Base-by-base conservation (phyloP, 2,329 filamentous ascomycete genomes). In the Cladophialophora psammophila region DNA sequence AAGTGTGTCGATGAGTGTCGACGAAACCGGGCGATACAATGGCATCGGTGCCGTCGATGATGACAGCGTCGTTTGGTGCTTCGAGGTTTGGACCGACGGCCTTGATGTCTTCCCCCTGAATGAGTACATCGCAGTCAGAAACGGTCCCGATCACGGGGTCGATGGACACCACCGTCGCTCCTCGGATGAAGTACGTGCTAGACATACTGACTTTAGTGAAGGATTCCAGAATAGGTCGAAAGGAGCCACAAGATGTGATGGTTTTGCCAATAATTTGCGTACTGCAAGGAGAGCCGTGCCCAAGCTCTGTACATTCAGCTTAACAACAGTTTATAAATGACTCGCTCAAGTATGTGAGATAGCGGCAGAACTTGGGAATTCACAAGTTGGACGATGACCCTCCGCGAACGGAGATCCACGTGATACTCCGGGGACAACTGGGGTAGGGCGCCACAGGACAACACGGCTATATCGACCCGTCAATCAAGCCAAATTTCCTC, bases 1-100 rank as follows among this genome's bases (percentile, higher is more conserved):
- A 84, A 7, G 81, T 71, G 72, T 84, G 82, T 53, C 80, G 72
- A 55, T 79, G 76, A 7, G 76, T 78, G 57, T 78, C 75, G 42
- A 79, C 73, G 62, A 77, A 79, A 0, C 77, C 77, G 3, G 78
- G 77, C 26, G 74, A 75, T 36, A 77, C 66, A 13, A 76, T 73
- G 59, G 74, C 76, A n/a, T 73, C 72, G 6, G 74, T 76, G 18
- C 79, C 82, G 66, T 85, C 79, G 34, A 84, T 74, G 2, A 82
- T 66, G 34, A 74, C 67, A 0, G 72, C 65, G n/a, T 64, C 55
- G 1, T 56, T 60, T 0, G 72, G 31, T 5, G 65, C 55, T 3
- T 34, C 35, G 6, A 75, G 68, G 3, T 70, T 40, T 2, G 54
- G 42, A 3, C 59, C 69, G 35, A 76, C 73, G 45, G 70, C 61